Conservation (phyloP, 768 basidiomycete species). For the Termitomyces titanicus region DNA sequence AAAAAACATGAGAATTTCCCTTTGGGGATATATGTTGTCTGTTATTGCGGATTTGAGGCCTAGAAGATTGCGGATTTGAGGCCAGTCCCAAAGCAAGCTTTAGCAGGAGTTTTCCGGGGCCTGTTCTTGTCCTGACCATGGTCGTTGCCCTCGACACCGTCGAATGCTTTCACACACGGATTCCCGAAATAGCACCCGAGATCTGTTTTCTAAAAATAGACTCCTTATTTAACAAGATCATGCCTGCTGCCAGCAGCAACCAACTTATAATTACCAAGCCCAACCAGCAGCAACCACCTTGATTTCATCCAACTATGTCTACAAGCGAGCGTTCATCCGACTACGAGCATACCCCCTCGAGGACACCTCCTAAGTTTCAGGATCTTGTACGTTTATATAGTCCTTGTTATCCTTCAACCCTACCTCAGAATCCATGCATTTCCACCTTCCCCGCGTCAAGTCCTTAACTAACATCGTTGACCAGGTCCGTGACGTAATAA, state of each 20-base stretch:
- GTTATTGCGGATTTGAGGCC: too few relatives aligned
- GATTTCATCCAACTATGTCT: constrained; percentile 6
- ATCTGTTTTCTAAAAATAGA: constrained; percentile 7
- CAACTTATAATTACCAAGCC: not conserved
- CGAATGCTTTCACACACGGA: too few relatives aligned
- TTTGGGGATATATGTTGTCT: too few relatives aligned
- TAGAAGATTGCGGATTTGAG: too few relatives aligned
- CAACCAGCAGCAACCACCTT: not conserved
- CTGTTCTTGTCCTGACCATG: too few relatives aligned
- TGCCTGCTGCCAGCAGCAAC: not conserved
- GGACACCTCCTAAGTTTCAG: constrained; percentile 17
- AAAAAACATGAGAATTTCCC: too few relatives aligned
- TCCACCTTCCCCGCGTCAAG: constrained; percentile 40
- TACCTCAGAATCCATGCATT: constrained; percentile 36
- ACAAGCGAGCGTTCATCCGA: constrained; percentile 7
- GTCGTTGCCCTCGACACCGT: not conserved
- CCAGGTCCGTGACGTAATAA: constrained; percentile 69
- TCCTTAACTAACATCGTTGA: constrained; percentile 44
- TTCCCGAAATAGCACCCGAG: too few relatives aligned
- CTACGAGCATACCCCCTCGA: constrained; percentile 9
- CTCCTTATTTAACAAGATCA: not conserved
- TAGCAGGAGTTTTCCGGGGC: too few relatives aligned
- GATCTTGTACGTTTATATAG: constrained; percentile 16
- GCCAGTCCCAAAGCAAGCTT: too few relatives aligned
- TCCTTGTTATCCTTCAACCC: not conserved